phyloP scores from a whole-genome alignment of 805 yeast species.

The Schizosaccharomyces lindneri region DNA sequence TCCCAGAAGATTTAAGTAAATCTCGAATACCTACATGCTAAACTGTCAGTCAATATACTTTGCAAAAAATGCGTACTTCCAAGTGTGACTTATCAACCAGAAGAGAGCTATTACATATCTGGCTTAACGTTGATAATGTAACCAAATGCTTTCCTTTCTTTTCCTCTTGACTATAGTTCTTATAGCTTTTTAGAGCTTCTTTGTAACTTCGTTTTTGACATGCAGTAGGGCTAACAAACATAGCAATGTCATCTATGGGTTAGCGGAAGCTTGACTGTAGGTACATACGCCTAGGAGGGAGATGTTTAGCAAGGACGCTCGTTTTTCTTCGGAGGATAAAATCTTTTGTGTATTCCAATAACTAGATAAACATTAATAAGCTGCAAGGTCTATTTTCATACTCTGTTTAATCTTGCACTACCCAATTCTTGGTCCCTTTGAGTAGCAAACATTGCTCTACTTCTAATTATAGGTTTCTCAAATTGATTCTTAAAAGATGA shows the following conservation, averaged over 20 bases:
- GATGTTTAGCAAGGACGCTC: not conserved
- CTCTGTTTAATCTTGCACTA: conserved; percentile 30
- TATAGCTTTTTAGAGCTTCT: not conserved
- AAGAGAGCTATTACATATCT: not conserved
- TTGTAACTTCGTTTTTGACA: not conserved
- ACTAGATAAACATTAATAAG: not conserved
- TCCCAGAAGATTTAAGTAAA: not conserved
- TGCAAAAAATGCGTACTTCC: not conserved
- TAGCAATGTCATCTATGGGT: not conserved
- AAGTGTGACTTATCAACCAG: not conserved
- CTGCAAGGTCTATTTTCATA: not conserved
- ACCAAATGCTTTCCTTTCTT: not conserved
- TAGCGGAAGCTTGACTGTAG: not conserved
- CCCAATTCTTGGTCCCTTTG: conserved; percentile 29
- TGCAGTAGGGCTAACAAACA: not conserved
- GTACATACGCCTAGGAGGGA: not conserved
- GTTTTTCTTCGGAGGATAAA: not conserved
- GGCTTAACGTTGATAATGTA: not conserved
- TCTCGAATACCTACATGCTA: not conserved
- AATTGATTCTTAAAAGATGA: conserved; percentile 22
- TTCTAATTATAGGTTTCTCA: conserved; percentile 43
- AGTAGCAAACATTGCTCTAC: conserved; percentile 41
- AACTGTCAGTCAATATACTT: not conserved
- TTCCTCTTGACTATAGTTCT: not conserved
- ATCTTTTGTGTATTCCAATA: not conserved